Evolutionary conservation across 345 rosid genomes (phyloP).

Genomic region (Eucalyptus sp.): DNA sequence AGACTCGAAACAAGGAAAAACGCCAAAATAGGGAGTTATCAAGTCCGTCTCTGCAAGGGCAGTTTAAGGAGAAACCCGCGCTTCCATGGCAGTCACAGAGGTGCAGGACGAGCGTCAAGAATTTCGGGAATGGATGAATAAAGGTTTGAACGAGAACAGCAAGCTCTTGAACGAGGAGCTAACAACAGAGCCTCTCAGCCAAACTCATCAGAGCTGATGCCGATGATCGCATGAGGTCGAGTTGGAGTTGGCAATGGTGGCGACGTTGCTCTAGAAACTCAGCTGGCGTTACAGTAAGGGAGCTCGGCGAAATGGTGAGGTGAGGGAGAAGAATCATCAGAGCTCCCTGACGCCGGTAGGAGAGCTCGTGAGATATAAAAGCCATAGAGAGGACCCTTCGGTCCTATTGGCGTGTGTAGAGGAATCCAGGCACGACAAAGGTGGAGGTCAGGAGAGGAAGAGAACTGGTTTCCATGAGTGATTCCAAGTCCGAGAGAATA

Average conservation of each 20-base stretch:
- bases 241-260: background rate
- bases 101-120: background rate
- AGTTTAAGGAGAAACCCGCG: no score
- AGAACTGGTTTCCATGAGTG: background rate
- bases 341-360: background rate
- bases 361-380: no score
- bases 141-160: background rate
- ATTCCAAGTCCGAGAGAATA: no score
- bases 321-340: background rate
- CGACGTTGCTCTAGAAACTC: no score
- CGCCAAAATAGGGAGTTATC: no score
- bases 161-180: background rate
- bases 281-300: no score
- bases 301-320: background rate
- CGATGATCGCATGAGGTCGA: background rate
- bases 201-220: background rate
- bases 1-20: no score
- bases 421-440: background rate
- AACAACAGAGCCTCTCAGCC: background rate
- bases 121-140: background rate
- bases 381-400: background rate
- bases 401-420: background rate
- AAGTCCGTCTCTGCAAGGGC: no score
- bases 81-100: background rate
- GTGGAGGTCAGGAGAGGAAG: background rate